phyloP scores from a whole-genome alignment of 2,329 filamentous ascomycete species.

The Neurospora sp. region DNA sequence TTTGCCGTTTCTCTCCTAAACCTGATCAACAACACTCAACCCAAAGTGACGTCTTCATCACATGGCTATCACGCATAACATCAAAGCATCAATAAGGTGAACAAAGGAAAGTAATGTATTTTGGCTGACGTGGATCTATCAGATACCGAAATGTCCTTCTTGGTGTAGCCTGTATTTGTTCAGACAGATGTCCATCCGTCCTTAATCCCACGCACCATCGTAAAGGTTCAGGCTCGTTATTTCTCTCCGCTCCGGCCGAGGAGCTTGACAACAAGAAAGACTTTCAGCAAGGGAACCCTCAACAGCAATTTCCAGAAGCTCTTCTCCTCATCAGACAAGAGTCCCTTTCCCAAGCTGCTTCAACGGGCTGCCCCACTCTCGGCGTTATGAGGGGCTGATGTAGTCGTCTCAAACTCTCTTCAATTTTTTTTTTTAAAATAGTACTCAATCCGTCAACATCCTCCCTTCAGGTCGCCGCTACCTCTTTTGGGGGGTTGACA shows the following conservation, averaged over 20 bases:
- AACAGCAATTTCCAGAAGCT: constrained; percentile 3
- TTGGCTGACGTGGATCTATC: not conserved
- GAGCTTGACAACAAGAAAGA: not conserved
- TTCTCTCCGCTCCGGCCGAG: not conserved
- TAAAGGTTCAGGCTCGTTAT: constrained; percentile 16
- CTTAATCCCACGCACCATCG: constrained; percentile 17
- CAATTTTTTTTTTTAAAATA: not conserved
- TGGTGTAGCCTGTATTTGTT: constrained; percentile 6
- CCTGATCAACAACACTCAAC: too few relatives aligned
- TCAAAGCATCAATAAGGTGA: not conserved
- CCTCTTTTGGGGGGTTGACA: not conserved
- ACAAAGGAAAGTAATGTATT: not conserved
- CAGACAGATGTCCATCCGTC: not conserved
- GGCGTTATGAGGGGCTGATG: constrained; percentile 25
- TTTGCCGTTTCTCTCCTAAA: too few relatives aligned
- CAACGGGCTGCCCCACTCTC: constrained; percentile 24
- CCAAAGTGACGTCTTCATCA: not conserved
- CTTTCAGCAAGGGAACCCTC: constrained; percentile 14
- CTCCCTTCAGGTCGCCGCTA: constrained; percentile 13
- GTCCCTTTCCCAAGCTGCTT: constrained; percentile 12
- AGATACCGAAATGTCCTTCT: not conserved
- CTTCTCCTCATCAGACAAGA: not conserved
- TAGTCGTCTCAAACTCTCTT: constrained; percentile 4
- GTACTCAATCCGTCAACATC: not conserved
- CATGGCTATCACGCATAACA: not conserved